Evolutionary conservation across 108 stramenopile species (phyloP), one percentile per base, ranked within the genome.

Genomic region (Cyclotella choctawhatcheeana): DNA sequence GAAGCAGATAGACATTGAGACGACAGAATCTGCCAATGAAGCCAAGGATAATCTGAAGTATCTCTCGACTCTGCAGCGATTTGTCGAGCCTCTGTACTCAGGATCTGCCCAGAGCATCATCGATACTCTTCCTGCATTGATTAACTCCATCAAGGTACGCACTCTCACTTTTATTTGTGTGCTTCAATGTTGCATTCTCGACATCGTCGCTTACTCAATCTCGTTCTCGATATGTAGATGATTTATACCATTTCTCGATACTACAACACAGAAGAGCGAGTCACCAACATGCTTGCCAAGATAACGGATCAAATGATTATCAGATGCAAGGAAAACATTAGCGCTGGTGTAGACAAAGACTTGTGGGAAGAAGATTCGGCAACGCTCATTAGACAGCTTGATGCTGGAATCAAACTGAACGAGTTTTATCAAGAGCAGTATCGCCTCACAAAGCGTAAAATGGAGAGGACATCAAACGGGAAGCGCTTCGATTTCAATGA

Each of bases 31-130:
- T n/a, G 90, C 92, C 22, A 96, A 94, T 56, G 96, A 95, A 76
- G 93, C 96, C 60, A 91, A 93, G 78, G 94, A 96, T 78, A 96
- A 96, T 77, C 87, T 94, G 47, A 96, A 96, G 79, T 96, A 95
- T 64, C 82, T 96, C 34, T 89, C 84, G 60, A 93, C 96, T 25
- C 79, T 96, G 27, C 93, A 94, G 60, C 78, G 86, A 44, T 96
- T 95, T 64, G 87, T 96, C 65, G 96, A 93, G 71, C 96, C 94
- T 10, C 74, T 96, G 33, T 96, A 96, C 82, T 71, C 84, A 34
- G 93, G 93, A 26, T 86, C 89, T 34, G 85, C 90, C 17, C 80
- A 89, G 43, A 73, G 87, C 29, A 95, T 96, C 58, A 87, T 93
- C 52, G 93, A 96, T 86, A 87, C 93, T 17, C 84, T 96, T 18